Evolutionary conservation across 129 eudicot species (phyloP).

Genomic region (Lactuca saligna): DNA sequence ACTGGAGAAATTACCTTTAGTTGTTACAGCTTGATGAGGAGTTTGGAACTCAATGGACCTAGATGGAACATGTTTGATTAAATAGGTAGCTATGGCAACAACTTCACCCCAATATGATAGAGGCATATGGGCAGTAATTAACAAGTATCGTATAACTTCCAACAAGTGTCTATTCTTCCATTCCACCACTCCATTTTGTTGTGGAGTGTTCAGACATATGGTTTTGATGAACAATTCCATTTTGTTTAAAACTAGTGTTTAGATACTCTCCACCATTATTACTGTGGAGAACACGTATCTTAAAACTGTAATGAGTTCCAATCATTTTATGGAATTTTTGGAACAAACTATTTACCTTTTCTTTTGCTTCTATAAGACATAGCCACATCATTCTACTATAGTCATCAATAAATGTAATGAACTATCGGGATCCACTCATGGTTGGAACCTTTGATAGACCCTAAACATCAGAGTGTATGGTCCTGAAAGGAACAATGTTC

Average conservation of each 20-base stretch:
- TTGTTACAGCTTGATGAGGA: constrained; percentile 3
- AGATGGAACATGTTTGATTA: constrained; percentile 20
- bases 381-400: constrained; percentile 28
- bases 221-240: constrained; percentile 22
- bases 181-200: constrained; percentile 29
- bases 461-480: constrained; percentile 31
- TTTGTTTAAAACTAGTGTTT: neutral
- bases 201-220: constrained; percentile 21
- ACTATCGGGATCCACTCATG: constrained; percentile 30
- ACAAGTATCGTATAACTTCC: constrained; percentile 17
- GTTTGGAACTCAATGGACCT: constrained; percentile 25
- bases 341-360: constrained; percentile 17
- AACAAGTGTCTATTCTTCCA: constrained; percentile 26
- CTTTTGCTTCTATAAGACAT: constrained; percentile 29
- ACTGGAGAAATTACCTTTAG: neutral
- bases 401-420: constrained; percentile 41
- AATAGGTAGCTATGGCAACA: constrained; percentile 1
- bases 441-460: constrained; percentile 29
- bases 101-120: constrained; percentile 32
- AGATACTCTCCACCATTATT: constrained; percentile 31
- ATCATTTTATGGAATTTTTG: constrained; percentile 27
- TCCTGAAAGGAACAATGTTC: constrained; percentile 11
- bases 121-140: constrained; percentile 29
- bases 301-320: constrained; percentile 12
- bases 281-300: constrained; percentile 22